Evolutionary conservation across 2,329 filamentous ascomycete species (phyloP).

Genomic region (Pestalotiopsis sp.): DNA sequence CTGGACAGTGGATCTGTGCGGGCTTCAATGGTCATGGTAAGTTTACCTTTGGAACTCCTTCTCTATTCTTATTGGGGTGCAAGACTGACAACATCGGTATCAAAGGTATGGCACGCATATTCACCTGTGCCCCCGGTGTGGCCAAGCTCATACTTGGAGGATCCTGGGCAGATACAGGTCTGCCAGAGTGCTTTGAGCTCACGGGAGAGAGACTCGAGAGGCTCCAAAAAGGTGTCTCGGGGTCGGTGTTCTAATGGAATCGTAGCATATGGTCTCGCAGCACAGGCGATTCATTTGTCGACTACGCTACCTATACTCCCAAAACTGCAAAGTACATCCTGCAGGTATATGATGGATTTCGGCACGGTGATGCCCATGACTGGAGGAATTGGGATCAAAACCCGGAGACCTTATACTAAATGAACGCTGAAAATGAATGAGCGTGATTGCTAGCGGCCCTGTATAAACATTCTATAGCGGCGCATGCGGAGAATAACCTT

Average conservation of each 20-base stretch:
- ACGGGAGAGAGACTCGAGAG: constrained; percentile 28
- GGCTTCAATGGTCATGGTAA: constrained; percentile 52
- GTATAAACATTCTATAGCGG: too few species aligned
- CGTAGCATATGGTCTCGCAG: background rate
- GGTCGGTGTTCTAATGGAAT: constrained; percentile 20
- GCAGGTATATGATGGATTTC: too few species aligned
- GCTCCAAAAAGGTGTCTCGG: constrained; percentile 18
- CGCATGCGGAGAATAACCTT: too few species aligned
- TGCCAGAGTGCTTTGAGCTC: constrained; percentile 36
- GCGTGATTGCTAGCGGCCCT: too few species aligned
- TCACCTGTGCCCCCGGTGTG: constrained; percentile 47
- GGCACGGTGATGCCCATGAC: too few species aligned
- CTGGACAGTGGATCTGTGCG: constrained; percentile 51
- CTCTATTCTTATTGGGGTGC: background rate
- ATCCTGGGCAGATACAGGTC: constrained; percentile 39
- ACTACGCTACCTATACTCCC: too few species aligned
- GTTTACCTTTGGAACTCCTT: too few species aligned
- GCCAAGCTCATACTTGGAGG: constrained; percentile 43
- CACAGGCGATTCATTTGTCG: too few species aligned
- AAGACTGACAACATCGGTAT: background rate
- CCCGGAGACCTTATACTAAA: too few species aligned
- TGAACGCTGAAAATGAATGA: too few species aligned
- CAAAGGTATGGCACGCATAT: constrained; percentile 43
- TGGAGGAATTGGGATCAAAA: too few species aligned
- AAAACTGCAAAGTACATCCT: too few species aligned